These are phyloP conservation scores for Alternaria ethzedia DNA, from an alignment of 2,329 filamentous ascomycete genomes.

Conservation along the genomic window DNA sequence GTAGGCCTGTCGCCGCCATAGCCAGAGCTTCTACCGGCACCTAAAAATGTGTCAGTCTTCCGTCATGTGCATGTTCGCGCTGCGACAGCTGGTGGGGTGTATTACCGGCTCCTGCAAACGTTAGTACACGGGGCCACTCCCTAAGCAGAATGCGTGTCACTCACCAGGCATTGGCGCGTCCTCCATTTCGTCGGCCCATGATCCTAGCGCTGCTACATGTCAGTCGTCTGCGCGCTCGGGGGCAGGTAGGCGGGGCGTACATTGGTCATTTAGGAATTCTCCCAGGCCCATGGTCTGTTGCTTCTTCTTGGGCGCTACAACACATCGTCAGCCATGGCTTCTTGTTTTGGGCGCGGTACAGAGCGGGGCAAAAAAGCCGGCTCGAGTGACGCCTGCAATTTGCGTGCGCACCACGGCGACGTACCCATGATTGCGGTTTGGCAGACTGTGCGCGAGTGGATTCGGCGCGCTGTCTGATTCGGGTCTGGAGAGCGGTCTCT, in stretches of 20 bases:
- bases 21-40: conserved; percentile 51
- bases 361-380: conserved; percentile 37
- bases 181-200: conserved; percentile 99
- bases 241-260: conserved; percentile 62
- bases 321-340: conserved; percentile 53
- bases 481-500: conserved; percentile 34
- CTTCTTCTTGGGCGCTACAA: conserved; percentile 86
- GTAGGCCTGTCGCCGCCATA: conserved; percentile 59
- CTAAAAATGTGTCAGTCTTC: conserved; percentile 29
- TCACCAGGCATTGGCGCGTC: conserved; percentile 77
- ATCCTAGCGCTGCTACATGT: conserved; percentile 70
- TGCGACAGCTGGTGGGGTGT: conserved; percentile 7
- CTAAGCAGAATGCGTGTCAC: conserved; percentile 42
- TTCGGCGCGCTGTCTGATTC: conserved; percentile 45
- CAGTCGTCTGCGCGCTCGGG: conserved; percentile 31
- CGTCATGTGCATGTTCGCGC: not conserved
- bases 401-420: conserved; percentile 40
- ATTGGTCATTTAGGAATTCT: conserved; percentile 90
- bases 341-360: conserved; percentile 17
- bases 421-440: conserved; percentile 66
- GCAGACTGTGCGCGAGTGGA: conserved; percentile 46
- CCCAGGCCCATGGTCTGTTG: conserved; percentile 96
- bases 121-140: conserved; percentile 25
- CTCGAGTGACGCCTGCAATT: conserved; percentile 27
- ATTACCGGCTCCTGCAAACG: conserved; percentile 39